Base-by-base conservation (phyloP, 176 grass and related monocot species). In the Saccharum spontaneum region DNA sequence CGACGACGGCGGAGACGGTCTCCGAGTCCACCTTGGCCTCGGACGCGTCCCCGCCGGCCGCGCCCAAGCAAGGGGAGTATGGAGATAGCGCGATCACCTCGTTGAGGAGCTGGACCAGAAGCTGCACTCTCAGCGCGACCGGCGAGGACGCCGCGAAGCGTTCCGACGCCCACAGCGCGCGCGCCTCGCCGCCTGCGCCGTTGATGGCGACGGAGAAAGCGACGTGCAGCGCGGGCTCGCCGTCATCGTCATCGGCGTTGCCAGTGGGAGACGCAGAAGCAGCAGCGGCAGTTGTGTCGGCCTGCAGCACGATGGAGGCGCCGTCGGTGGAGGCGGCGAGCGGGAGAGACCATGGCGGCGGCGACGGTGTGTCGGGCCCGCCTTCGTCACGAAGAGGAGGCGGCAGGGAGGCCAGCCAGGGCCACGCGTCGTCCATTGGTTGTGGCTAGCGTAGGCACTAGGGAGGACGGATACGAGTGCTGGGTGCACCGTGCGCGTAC, bases 391-490 rank as follows among this genome's bases (percentile, higher is more conserved):
- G 78, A 14, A 68, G 75, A 68, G 73, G 86, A 12, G 72, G 75
- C 37, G 84, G 76, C 73, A 90, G 72, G 17, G 78, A 38, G 24
- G 61, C 24, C 34, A 98, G 69, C 92, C 90, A 93, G 30, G 90
- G 76, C 95, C 95, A 98, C 50, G 93, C 83, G 63, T 93, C 71
- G 61, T 98, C 95, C 95, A 97, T 97, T 82, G 39, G 55, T 40
- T 71, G 71, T 77, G 59, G 22, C 44, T 59, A 76, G 72, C 70
- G 22, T 48, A 54, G 43, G 10, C 28, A 28, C 28, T 22, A 54
- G 50, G 46, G 14, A 49, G 46, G 46, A 49, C 14, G 46, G 46
- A 16, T 3, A 16, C 12, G 13, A 0, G 43, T 45, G 43, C 45
- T 5, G 38, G 4, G 7, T 40, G 39, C 39, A 40, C 39, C 39